These are phyloP conservation scores for Tagetes erecta DNA, from an alignment of 129 eudicot genomes.

Conservation along the genomic window DNA sequence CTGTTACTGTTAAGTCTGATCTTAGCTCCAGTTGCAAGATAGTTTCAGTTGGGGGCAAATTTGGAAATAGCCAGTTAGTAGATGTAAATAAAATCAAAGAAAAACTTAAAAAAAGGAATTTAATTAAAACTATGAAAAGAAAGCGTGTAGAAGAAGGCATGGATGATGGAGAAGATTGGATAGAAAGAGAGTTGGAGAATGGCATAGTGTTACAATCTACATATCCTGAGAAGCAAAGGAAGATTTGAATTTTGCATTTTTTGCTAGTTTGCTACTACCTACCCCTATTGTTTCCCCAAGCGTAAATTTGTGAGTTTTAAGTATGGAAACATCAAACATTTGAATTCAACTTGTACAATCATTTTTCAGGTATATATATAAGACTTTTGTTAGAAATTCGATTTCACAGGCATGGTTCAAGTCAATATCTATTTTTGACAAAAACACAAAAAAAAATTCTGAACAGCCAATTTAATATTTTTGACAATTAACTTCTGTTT, in stretches of 20 bases:
- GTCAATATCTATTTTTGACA: neutral
- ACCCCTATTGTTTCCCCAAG: slow-evolving; percentile 19
- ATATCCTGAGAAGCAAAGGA: slow-evolving; percentile 34
- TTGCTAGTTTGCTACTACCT: slow-evolving; percentile 6
- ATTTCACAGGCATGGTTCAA: too few species aligned
- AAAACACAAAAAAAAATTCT: neutral
- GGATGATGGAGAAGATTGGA: slow-evolving; percentile 54
- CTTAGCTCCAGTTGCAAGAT: slow-evolving; percentile 38
- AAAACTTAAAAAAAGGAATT: slow-evolving; percentile 47
- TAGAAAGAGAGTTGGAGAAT: slow-evolving; percentile 63
- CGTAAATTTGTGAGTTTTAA: slow-evolving; percentile 28
- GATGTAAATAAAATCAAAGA: slow-evolving; percentile 59
- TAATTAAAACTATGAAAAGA: slow-evolving; percentile 25
- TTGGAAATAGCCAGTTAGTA: slow-evolving; percentile 26
- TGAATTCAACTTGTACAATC: neutral
- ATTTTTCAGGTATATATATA: slow-evolving; percentile 5
- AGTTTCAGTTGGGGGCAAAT: slow-evolving; percentile 30
- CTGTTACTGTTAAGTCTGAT: slow-evolving; percentile 39
- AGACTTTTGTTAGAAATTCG: neutral
- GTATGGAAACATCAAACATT: slow-evolving; percentile 17
- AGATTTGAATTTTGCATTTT: slow-evolving; percentile 9
- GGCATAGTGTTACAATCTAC: slow-evolving; percentile 47
- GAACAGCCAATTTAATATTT: neutral
- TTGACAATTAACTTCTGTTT: neutral
- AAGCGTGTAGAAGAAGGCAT: slow-evolving; percentile 20